Evolutionary conservation across 176 grass and related monocot species (phyloP).

Genomic region (Urochloa ruziziensis): DNA sequence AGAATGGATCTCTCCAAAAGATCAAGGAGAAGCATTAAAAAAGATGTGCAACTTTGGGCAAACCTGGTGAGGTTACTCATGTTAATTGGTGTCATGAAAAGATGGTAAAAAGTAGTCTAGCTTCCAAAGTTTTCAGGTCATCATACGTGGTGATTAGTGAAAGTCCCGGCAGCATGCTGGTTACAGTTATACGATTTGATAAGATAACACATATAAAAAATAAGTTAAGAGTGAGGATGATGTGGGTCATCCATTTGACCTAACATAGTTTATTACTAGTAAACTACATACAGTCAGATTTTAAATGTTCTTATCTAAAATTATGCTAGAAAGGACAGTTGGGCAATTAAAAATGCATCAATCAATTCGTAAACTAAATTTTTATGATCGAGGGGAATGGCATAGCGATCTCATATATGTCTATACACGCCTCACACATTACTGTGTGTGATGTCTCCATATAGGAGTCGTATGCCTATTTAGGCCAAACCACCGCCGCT

Average conservation of each 20-base stretch:
- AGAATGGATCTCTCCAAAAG: conserved; percentile 35
- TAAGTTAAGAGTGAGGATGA: conserved; percentile 23
- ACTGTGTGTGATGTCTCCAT: neutral
- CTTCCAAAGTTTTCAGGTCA: conserved; percentile 46
- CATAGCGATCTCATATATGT: neutral
- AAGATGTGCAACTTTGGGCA: conserved; percentile 25
- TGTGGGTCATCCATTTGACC: conserved; percentile 56
- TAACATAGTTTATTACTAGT: conserved; percentile 38
- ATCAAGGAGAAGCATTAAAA: conserved; percentile 31
- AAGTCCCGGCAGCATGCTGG: conserved; percentile 44
- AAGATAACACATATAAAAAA: conserved; percentile 44
- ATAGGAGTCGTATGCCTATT: neutral
- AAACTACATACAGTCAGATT: conserved; percentile 43
- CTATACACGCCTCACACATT: neutral
- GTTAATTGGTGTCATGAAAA: conserved; percentile 48
- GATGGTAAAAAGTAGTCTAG: conserved; percentile 54
- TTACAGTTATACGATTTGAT: conserved; percentile 37
- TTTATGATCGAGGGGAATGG: neutral
- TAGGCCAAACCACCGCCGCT: neutral
- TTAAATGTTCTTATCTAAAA: conserved; percentile 36
- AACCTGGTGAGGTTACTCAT: conserved; percentile 36
- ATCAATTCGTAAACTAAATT: conserved; percentile 31
- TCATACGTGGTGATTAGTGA: conserved; percentile 41
- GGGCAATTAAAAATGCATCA: conserved; percentile 27
- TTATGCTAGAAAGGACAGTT: conserved; percentile 32